Percentiles rank a stretch among this genome's conserved stretches.
Conservation (phyloP, 2,329 filamentous ascomycete genomes). For the Ramularia endophylla region DNA sequence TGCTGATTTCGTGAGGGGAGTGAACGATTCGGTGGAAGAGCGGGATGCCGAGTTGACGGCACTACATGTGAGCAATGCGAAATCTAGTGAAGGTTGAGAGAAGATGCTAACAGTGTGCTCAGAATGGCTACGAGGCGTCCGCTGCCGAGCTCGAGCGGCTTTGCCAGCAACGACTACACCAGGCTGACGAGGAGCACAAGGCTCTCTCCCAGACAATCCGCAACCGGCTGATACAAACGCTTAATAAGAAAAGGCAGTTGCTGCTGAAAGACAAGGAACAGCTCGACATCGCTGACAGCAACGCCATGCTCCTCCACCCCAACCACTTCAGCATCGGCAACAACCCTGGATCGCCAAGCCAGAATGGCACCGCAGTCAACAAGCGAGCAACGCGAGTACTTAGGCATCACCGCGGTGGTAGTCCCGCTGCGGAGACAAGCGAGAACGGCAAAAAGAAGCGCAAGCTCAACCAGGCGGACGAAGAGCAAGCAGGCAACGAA, state of each 20-base stretch:
- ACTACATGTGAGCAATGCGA: conserved; percentile 60
- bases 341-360: conserved; percentile 57
- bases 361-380: conserved; percentile 43
- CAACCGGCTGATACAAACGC: conserved; percentile 53
- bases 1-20: conserved; percentile 73
- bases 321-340: conserved; percentile 59
- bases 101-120: neutral
- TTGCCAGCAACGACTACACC: conserved; percentile 54
- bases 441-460: conserved; percentile 53
- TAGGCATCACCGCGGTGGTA: conserved; percentile 45
- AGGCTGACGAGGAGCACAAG: conserved; percentile 58
- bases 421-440: conserved; percentile 26
- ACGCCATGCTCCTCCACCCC: conserved; percentile 58
- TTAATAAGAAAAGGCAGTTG: conserved; percentile 52
- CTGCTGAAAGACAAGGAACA: conserved; percentile 61
- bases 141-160: conserved; percentile 52
- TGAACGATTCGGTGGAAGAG: conserved; percentile 83
- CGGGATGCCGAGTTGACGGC: conserved; percentile 76
- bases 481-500: conserved; percentile 50
- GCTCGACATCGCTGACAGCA: conserved; percentile 60
- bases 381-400: conserved; percentile 56
- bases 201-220: conserved; percentile 54
- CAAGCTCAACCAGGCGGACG: conserved; percentile 48
- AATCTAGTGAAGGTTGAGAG: neutral
- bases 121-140: conserved; percentile 54